phyloP scores from a whole-genome alignment of 2,329 filamentous ascomycete species.

The Hypoxylon sp. region DNA sequence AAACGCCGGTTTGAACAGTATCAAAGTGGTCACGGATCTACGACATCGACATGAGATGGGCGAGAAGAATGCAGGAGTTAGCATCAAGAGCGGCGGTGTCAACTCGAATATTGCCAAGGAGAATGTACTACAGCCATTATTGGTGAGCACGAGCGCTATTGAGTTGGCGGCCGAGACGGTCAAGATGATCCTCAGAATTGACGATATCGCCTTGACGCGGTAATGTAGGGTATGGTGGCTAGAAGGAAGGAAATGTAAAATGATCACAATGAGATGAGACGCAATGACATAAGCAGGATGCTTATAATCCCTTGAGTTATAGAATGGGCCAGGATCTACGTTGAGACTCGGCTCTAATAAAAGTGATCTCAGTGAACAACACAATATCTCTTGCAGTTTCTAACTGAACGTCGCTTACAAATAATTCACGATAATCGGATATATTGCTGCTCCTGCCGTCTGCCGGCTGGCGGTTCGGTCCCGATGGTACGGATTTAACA shows the following conservation, averaged over 20 bases:
- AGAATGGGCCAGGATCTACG: background rate
- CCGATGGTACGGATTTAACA: constrained; percentile 21
- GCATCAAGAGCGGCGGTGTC: constrained; percentile 97
- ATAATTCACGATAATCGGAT: background rate
- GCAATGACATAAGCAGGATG: constrained; percentile 29
- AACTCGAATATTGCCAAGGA: constrained; percentile 97
- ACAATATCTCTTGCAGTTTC: background rate
- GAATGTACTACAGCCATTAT: constrained; percentile 93
- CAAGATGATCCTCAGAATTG: constrained; percentile 86
- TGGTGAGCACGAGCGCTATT: constrained; percentile 97
- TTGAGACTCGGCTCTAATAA: constrained; percentile 12
- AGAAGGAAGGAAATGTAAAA: constrained; percentile 39
- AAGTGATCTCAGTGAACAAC: constrained; percentile 15
- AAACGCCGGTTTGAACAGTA: constrained; percentile 97
- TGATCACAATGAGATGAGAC: constrained; percentile 37
- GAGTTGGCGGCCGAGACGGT: constrained; percentile 98
- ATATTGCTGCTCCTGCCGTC: background rate
- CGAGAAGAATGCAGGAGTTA: constrained; percentile 95
- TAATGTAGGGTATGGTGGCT: constrained; percentile 53
- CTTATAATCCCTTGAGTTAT: constrained; percentile 18
- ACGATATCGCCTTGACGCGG: constrained; percentile 74
- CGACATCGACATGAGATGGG: constrained; percentile 94
- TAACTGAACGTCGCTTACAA: background rate
- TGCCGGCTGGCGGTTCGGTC: constrained; percentile 10
- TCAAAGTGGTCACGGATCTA: constrained; percentile 97